These are phyloP conservation scores for Pseudoscleropodium purum DNA, from an alignment of 225 moss, liverwort and hornwort species.

Conservation along the genomic window DNA sequence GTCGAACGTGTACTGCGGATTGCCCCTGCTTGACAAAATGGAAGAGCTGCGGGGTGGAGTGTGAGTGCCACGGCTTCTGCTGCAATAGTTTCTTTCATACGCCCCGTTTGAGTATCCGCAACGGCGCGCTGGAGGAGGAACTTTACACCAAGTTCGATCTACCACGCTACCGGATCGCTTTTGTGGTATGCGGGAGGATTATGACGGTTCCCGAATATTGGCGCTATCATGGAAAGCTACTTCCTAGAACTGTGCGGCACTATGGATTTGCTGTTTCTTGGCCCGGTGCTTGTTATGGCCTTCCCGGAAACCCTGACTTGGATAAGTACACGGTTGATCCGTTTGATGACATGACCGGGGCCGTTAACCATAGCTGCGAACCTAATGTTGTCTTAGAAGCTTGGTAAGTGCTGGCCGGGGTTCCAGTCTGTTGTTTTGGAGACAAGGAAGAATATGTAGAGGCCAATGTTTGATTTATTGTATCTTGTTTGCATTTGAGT, in stretches of 20 bases:
- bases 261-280: slow-evolving; percentile 29
- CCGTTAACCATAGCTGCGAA: slow-evolving; percentile 37
- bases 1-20: slow-evolving; percentile 15
- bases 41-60: slow-evolving; percentile 37
- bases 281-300: slow-evolving; percentile 18
- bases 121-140: slow-evolving; percentile 33
- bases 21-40: slow-evolving; percentile 20
- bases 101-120: slow-evolving; percentile 29
- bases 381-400: slow-evolving; percentile 28
- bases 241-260: slow-evolving; percentile 10
- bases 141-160: slow-evolving; percentile 30
- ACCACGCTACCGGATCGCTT: slow-evolving; percentile 10
- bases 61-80: slow-evolving; percentile 39
- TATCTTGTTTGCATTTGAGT: neutral
- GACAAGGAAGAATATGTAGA: neutral
- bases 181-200: slow-evolving; percentile 32
- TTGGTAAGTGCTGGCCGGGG: slow-evolving; percentile 5
- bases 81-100: slow-evolving; percentile 43
- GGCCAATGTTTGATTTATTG: neutral
- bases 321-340: slow-evolving; percentile 37
- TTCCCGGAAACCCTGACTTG: slow-evolving; percentile 24
- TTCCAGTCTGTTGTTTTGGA: neutral
- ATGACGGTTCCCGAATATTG: slow-evolving; percentile 27
- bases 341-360: slow-evolving; percentile 42
- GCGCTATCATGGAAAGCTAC: slow-evolving; percentile 29